A percentile compares a stretch with the other conserved stretches of the same genome.
These are phyloP conservation scores for Rhinocladiella similis DNA, from an alignment of 2,329 filamentous ascomycete species.

Conservation along the genomic window DNA sequence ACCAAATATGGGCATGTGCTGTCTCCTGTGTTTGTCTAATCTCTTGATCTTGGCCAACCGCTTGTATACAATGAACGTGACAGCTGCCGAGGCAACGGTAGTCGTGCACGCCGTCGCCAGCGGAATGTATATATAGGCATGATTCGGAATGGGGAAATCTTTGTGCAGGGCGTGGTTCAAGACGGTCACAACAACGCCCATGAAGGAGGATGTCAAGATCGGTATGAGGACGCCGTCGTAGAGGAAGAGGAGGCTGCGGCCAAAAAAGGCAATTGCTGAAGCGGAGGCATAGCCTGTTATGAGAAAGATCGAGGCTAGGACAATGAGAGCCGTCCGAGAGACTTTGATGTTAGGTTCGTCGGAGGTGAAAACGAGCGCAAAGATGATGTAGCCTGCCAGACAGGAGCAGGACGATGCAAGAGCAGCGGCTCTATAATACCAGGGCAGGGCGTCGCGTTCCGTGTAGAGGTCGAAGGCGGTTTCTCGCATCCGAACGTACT, in stretches of 20 bases:
- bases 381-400: constrained; percentile 28
- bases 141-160: constrained; percentile 12
- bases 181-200: constrained; percentile 28
- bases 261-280: constrained; percentile 21
- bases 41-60: constrained; percentile 23
- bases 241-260: constrained; percentile 24
- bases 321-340: constrained; percentile 15
- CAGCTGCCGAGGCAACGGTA: constrained; percentile 16
- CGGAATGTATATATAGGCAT: constrained; percentile 26
- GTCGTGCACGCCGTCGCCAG: constrained; percentile 19
- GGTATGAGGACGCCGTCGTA: constrained; percentile 28
- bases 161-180: constrained; percentile 24
- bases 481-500: constrained; percentile 22
- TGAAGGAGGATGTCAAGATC: constrained; percentile 23
- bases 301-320: constrained; percentile 20
- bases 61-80: constrained; percentile 23
- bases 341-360: constrained; percentile 19
- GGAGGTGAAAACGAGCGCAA: constrained; percentile 26
- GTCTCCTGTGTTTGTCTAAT: constrained; percentile 21
- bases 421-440: constrained; percentile 23
- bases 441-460: constrained; percentile 26
- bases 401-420: constrained; percentile 27
- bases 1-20: constrained; percentile 18
- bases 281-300: constrained; percentile 21
- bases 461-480: constrained; percentile 28